Evolutionary conservation across 1,284 basidiomycete genomes (phyloP).

Genomic region (Cutaneotrichosporon cyanovorans): DNA sequence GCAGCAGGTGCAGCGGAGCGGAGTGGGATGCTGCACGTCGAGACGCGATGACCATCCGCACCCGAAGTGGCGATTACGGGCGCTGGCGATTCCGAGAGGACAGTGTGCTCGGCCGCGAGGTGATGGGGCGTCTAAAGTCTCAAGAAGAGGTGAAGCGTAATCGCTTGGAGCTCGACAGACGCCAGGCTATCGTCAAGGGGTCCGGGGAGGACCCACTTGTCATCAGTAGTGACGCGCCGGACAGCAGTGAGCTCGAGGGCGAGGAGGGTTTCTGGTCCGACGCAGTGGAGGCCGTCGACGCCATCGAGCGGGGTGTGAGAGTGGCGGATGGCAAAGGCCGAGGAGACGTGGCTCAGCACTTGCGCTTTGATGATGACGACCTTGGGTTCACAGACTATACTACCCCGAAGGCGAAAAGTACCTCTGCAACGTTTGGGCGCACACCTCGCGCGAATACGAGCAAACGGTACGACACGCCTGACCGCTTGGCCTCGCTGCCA

Average conservation of each 20-base stretch:
- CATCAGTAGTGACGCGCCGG: conserved; percentile 3
- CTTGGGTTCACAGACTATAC: no score
- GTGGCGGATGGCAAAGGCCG: background rate
- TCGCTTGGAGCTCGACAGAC: background rate
- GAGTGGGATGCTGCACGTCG: conserved; percentile 12
- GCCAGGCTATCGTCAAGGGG: background rate
- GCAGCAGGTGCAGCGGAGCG: conserved; percentile 2
- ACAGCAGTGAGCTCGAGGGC: conserved; percentile 5
- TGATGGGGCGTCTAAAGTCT: conserved; percentile 2
- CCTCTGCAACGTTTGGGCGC: no score
- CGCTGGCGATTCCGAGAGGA: conserved; percentile 22
- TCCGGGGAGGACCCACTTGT: background rate
- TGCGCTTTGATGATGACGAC: background rate
- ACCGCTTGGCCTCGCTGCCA: no score
- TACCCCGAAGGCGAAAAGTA: background rate
- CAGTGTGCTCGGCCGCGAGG: conserved; percentile 1
- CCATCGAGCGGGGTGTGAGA: background rate
- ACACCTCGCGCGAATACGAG: no score
- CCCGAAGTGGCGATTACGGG: conserved; percentile 29
- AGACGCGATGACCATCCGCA: conserved; percentile 18
- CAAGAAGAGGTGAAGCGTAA: background rate
- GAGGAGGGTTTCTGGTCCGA: conserved; percentile 2
- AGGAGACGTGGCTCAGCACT: no score
- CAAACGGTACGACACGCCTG: no score
- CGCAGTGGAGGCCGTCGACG: background rate